Conservation (phyloP, 2,329 filamentous ascomycete genomes). For the Claviceps monticola region DNA sequence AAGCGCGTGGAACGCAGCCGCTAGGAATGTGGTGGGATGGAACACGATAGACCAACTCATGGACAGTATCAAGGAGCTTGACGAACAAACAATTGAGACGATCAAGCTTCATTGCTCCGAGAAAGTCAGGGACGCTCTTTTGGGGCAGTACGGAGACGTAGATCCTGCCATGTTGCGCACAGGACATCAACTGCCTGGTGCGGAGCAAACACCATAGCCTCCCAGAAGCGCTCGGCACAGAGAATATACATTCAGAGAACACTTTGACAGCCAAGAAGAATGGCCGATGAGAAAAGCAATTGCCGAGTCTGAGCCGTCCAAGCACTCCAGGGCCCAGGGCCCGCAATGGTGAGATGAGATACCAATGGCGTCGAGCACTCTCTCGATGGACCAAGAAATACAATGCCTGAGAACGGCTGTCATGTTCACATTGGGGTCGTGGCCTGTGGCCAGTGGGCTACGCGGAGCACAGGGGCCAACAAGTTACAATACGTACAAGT, state of each 20-base stretch:
- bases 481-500: too few species aligned
- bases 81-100: conserved; percentile 12
- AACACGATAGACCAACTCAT: conserved; percentile 15
- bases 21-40: conserved; percentile 24
- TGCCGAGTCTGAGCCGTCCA: neutral
- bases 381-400: too few species aligned
- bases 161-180: neutral
- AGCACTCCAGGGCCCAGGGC: neutral
- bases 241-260: neutral
- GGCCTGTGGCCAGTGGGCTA: too few species aligned
- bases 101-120: conserved; percentile 12
- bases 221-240: neutral
- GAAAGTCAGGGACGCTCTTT: conserved; percentile 7
- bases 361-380: neutral
- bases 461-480: too few species aligned
- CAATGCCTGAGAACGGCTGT: too few species aligned
- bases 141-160: conserved; percentile 8
- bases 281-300: neutral
- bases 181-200: neutral
- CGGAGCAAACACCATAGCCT: neutral
- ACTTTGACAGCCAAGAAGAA: neutral
- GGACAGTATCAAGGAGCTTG: conserved; percentile 13
- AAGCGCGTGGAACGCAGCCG: conserved; percentile 22
- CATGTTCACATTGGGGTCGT: too few species aligned
- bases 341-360: neutral